phyloP scores from a whole-genome alignment of 495 filamentous ascomycete genomes.

The Geopyxis carbonaria region DNA sequence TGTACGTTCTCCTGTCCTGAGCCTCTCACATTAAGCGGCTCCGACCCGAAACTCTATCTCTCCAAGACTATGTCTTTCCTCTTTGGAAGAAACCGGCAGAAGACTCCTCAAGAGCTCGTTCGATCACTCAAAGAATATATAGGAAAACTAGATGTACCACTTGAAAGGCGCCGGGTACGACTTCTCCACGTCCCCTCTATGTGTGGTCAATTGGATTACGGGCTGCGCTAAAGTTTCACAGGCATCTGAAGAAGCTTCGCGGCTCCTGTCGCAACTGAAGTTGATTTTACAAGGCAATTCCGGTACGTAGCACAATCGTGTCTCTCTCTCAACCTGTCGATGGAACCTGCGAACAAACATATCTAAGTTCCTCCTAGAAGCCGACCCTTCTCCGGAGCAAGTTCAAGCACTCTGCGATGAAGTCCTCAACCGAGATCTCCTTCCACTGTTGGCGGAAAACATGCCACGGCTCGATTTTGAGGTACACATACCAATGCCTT shows the following conservation, averaged over 20 bases:
- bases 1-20: too few relatives aligned
- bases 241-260: conserved; percentile 60
- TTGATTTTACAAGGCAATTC: conserved; percentile 66
- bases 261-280: conserved; percentile 67
- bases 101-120: conserved; percentile 38
- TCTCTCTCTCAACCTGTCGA: neutral
- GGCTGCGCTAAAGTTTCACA: conserved; percentile 22
- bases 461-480: conserved; percentile 84
- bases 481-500: conserved; percentile 11
- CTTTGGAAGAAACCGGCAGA: conserved; percentile 51
- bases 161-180: conserved; percentile 31
- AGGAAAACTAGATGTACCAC: conserved; percentile 31
- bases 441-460: conserved; percentile 60
- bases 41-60: neutral
- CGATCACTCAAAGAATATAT: conserved; percentile 37
- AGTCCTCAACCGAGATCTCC: conserved; percentile 72
- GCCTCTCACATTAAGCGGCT: too few relatives aligned
- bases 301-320: conserved; percentile 33
- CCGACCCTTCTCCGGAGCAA: conserved; percentile 70
- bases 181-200: neutral
- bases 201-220: too few relatives aligned
- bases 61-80: conserved; percentile 64
- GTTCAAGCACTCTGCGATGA: conserved; percentile 61
- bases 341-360: conserved; percentile 1
- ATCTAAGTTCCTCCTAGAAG: conserved; percentile 37